A percentile compares a stretch with the other conserved stretches of the same genome.
phyloP scores from a whole-genome alignment of 768 basidiomycete species.

The Mycena amicta region DNA sequence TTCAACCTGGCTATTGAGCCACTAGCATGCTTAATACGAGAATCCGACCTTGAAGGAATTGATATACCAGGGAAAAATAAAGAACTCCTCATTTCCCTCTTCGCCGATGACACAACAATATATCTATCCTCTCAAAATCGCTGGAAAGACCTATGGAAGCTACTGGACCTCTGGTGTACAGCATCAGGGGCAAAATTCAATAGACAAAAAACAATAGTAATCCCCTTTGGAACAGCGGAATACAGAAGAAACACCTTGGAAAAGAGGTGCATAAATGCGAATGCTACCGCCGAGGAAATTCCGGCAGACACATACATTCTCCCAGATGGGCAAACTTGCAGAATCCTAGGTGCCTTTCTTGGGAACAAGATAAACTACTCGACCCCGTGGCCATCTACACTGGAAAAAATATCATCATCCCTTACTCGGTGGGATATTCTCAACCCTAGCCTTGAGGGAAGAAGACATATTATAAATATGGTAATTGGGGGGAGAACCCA shows the following conservation, averaged over 20 bases:
- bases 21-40: constrained; percentile 19
- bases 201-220: constrained; percentile 22
- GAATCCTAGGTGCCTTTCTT: background rate
- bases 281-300: no score
- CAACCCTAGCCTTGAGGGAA: constrained; percentile 17
- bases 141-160: background rate
- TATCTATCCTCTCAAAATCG: constrained; percentile 19
- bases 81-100: constrained; percentile 22
- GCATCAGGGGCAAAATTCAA: constrained; percentile 25
- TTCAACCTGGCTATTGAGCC: no score
- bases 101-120: constrained; percentile 29
- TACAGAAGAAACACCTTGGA: background rate
- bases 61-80: constrained; percentile 11
- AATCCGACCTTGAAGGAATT: constrained; percentile 22
- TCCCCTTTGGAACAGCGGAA: constrained; percentile 6
- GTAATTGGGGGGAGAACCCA: constrained; percentile 27
- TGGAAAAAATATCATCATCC: background rate
- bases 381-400: background rate
- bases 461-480: constrained; percentile 23
- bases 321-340: background rate
- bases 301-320: background rate
- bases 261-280: background rate
- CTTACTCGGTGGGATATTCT: constrained; percentile 1
- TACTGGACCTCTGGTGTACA: constrained; percentile 16
- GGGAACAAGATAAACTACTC: background rate